Base-by-base conservation (phyloP, 495 filamentous ascomycete genomes). In the Penicillium robsamsonii region DNA sequence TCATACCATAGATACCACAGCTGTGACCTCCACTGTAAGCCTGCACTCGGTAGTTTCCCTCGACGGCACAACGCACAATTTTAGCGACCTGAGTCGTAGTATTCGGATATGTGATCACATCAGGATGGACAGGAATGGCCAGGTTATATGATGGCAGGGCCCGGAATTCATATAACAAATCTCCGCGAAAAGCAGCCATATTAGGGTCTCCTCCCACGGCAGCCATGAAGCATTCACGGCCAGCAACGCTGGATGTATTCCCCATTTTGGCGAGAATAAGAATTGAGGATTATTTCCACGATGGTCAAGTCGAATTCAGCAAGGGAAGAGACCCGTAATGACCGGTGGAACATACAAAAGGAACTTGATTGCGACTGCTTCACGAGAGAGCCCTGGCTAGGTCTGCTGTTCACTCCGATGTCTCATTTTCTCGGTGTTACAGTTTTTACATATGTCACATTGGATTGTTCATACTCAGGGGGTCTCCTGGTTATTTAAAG, bases 1-100 rank as follows among this genome's bases (percentile, higher is more conserved):
- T 35, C 33, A 50, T 68, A 66, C 68, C 70, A 62, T 80, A 81
- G 4, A 81, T 84, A 3, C 76, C 84, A 68, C 87, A 90, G 13
- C 85, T 89, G 66, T 91, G 89, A 2, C 89, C 89, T 15, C 89
- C 89, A 41, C 81, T 82, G 56, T 80, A 83, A 11, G 88, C 76
- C 57, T 89, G 86, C 33, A 91, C 85, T 59, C 84, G 84, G 56
- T 84, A 70, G 30, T 70, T 70, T 46, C 75, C 69, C 2, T 70
- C 59, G 0, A 62, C 72, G 1, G 86, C 87, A 59, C 86, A 89
- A 44, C 73, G 75, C 17, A 89, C 76, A 7, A 84, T 76, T 25
- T 67, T 73, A 1, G 83, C 75, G 12, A 91, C 80, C 46, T 91
- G 77, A 15, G 80, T 53, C 5, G 79, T 63, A 0, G 75, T 81